Evolutionary conservation across 2,329 filamentous ascomycete species (phyloP), one percentile per base, ranked within the genome.

Genomic region (Ceratocystiopsis sp.): DNA sequence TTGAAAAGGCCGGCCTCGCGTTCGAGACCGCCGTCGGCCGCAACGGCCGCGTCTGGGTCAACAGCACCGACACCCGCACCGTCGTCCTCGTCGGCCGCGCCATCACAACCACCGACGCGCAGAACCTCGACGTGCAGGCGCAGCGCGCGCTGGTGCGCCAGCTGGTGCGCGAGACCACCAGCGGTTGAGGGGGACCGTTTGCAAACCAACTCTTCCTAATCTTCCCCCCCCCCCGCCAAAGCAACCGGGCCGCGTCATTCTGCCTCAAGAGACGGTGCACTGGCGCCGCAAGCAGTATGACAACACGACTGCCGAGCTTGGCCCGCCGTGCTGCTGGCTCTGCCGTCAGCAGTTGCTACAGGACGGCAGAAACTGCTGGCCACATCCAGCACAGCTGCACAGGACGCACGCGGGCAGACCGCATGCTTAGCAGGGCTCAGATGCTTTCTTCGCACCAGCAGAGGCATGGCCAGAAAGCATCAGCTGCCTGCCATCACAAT

Each of bases 21-120:
- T 98, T 96, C 58, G 91, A 98, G 66, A 83, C 93, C 46, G 89
- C 89, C 0, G 83, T 94, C 10, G 91, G 91, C 16, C 75, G 85
- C 55, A 98, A 98, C 59, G 91, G 91, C 36, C 80, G 76, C 58
- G 73, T 96, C 18, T 96, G 91, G 86, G 82, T 96, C 14, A 79
- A 89, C 55, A 86, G 81, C 51, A 82, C 80, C 25, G 80, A 68
- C 48, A 32, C 38, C n/a, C 46, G 45, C 35, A 78, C 76, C 32
- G 79, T 86, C 9, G 65, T 94, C 48, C 71, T 76, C 1, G 82
- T 96, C 44, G 89, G 87, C 1, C 75, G 75, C 51, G 83, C 84
- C 37, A 65, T 98, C 40, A 71, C 72, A 53, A 75, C 84, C 56
- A 80, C 80, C n/a, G 87, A 96, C 57, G 71, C 80, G 54, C 69